Evolutionary conservation across 768 basidiomycete species (phyloP).

Genomic region (Grammothele lineata): DNA sequence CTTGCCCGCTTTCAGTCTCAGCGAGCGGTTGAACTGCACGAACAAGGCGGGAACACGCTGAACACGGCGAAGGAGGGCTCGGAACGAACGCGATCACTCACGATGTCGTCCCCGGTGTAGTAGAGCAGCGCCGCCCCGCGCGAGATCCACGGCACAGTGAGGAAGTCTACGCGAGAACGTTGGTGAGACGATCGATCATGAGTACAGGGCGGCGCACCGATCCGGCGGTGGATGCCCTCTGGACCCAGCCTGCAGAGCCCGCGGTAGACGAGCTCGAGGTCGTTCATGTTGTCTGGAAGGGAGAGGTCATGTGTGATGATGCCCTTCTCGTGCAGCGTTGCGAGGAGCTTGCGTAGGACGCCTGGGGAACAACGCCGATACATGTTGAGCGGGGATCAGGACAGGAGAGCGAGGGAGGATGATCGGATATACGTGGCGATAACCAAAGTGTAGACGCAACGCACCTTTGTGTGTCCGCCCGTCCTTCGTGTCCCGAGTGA

Average conservation of each 20-base stretch:
- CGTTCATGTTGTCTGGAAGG: constrained; percentile 59
- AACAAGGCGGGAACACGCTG: neutral
- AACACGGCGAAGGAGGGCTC: neutral
- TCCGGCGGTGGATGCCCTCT: constrained; percentile 55
- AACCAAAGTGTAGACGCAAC: constrained; percentile 1
- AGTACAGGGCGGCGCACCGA: constrained; percentile 35
- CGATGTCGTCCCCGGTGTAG: constrained; percentile 93
- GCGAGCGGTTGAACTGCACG: constrained; percentile 80
- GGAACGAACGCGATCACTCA: constrained; percentile 32
- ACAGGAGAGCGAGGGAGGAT: neutral
- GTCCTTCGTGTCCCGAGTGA: constrained; percentile 71
- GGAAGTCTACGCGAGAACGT: constrained; percentile 66
- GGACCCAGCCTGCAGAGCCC: constrained; percentile 58
- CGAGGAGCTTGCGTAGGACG: constrained; percentile 55
- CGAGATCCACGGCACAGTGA: constrained; percentile 73
- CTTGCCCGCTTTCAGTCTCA: constrained; percentile 78
- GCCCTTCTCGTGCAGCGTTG: constrained; percentile 46
- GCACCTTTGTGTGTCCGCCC: constrained; percentile 71
- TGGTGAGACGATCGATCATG: neutral
- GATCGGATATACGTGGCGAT: neutral
- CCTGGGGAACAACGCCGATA: constrained; percentile 33
- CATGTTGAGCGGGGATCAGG: neutral
- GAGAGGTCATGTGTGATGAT: constrained; percentile 82
- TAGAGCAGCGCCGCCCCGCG: constrained; percentile 88
- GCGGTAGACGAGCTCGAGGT: constrained; percentile 75